Base-by-base conservation (phyloP, 176 grass and related monocot species). In the Cocos nucifera region DNA sequence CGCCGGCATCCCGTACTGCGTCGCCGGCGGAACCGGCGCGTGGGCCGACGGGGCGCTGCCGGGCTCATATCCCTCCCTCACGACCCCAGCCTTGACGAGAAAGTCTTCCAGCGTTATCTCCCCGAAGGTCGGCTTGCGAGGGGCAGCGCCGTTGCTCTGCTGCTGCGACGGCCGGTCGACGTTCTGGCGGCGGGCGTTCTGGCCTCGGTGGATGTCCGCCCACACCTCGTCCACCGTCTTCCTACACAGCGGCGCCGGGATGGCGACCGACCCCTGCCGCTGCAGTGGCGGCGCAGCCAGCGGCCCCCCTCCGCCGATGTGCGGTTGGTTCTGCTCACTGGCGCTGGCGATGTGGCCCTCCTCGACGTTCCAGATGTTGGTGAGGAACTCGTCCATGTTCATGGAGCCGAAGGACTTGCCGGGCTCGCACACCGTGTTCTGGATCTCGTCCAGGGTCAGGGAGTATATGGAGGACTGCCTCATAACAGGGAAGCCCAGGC, bases 361-460 rank as follows among this genome's bases (percentile, higher is more conserved):
- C 65, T 98, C 84, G 16, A 74, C 93, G 62, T 92, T 98, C 87
- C 93, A 92, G 60, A 98, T 98, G 70, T 88, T 92, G 56, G 73
- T 79, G 53, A 98, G 65, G 81, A 98, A 98, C 77, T 98, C 88
- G 26, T 98, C 93, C 88, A 98, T 98, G 79, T 98, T 92, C 88
- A 98, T 98, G 63, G 87, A 92, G 17, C 82, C 93, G 52, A 98
- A 88, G 25, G 86, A 88, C 73, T 85, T 82, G 0, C 93, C 81
- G 1, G 81, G 73, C 64, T 98, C 84, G 72, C 84, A 92, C 15
- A 92, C 49, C 35, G 93, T 82, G 70, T 56, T 85, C 64, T 89
- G 93, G 53, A 98, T 76, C 76, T 98, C 84, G 50, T 92, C 93
- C 17, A 92, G 56, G 10, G 87, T 92, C 63, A 98, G 76, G 10